Base-by-base conservation (phyloP, 2,329 filamentous ascomycete genomes). In the Aspergillus persii region DNA sequence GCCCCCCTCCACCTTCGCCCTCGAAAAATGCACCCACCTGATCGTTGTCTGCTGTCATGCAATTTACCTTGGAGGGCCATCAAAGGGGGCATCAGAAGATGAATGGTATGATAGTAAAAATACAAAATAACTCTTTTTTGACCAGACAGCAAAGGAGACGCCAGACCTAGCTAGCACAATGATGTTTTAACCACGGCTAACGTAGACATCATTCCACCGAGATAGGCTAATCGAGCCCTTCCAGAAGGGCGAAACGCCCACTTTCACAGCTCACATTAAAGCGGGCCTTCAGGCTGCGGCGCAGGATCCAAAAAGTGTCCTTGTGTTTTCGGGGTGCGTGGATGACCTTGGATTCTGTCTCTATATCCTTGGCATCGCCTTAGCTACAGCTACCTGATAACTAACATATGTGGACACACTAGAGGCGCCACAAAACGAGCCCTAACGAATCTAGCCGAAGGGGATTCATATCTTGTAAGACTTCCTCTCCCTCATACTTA, bases 41-140 rank as follows among this genome's bases (percentile, higher is more conserved):
- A 85, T 96, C 54, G 78, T 96, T 51, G 89, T 96, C 53, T 95
- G 91, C 79, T 93, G 92, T 72, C 92, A 96, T 76, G 90, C 86
- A 30, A 91, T 94, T 59, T 96, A 89, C 81, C 76, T 81, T 12
- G 87, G 87, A 29, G 86, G 86, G 0, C 78, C 81, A 2, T 74
- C 76, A 1, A 73, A 75, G 1, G 86, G 86, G 36, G 62, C 70
- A 23, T 76, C 83, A 60, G 86, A 89, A 69, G 62, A 76, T 5
- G 86, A 90, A 70, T 91, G 88, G 87, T 78, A 59, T 58, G 66
- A 30, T 7, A 9, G 15, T 36, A 36, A 41, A 41, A 41, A 15
- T n/a, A n/a, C 7, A n/a, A 41, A 5, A 36, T 11, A 36, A 36
- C 9, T 4, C 33, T 12, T 9, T 12, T 9, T 4, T 4, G 15